phyloP scores from a whole-genome alignment of 164 flowering plant genomes.

The Magnolia officinalis region DNA sequence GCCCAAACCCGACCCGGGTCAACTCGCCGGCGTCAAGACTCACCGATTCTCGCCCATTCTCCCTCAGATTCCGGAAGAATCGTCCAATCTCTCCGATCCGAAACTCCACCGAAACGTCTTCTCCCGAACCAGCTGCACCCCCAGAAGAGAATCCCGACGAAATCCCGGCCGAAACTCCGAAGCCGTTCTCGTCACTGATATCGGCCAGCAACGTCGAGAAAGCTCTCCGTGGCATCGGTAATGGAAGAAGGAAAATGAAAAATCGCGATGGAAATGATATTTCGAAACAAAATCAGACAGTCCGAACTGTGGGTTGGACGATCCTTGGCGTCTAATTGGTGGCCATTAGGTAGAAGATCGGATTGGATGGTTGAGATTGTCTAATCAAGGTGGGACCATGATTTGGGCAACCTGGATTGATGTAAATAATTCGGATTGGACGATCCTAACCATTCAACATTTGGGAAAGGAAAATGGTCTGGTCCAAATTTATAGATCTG shows the following conservation, averaged over 20 bases:
- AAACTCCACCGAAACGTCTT: slow-evolving; percentile 24
- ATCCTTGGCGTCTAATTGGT: not conserved
- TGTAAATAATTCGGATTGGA: too few species aligned
- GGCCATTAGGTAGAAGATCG: not conserved
- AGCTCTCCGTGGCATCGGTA: slow-evolving; percentile 83
- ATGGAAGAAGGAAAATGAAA: not conserved
- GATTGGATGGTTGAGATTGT: not conserved
- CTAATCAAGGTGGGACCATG: too few species aligned
- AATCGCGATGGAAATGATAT: not conserved
- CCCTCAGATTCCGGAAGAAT: not conserved
- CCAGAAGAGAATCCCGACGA: slow-evolving; percentile 19
- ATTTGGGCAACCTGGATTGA: too few species aligned
- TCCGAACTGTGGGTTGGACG: too few species aligned
- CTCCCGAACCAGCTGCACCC: slow-evolving; percentile 17
- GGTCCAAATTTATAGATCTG: too few species aligned
- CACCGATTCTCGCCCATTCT: not conserved
- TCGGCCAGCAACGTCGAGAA: slow-evolving; percentile 70
- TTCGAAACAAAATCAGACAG: too few species aligned
- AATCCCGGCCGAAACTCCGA: slow-evolving; percentile 40
- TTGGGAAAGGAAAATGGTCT: not conserved
- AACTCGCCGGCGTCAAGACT: not conserved
- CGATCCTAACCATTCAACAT: not conserved
- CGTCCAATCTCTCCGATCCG: not conserved
- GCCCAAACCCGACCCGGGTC: not conserved
- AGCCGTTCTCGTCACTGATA: slow-evolving; percentile 54